phyloP scores from a whole-genome alignment of 768 basidiomycete species.

The Suillus sp. region DNA sequence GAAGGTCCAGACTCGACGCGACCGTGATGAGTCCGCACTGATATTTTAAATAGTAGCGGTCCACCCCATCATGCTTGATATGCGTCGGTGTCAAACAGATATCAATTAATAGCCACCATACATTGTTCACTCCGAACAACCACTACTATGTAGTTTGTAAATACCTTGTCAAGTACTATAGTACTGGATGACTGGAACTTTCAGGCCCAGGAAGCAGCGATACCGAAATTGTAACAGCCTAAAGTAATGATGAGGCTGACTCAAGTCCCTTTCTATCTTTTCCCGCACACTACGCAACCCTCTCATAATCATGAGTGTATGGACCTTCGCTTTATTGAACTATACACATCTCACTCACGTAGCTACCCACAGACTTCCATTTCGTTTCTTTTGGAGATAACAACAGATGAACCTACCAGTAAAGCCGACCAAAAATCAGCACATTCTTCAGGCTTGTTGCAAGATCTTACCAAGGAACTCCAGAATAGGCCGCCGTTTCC shows the following conservation, averaged over 20 bases:
- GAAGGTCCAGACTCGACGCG: too few relatives aligned
- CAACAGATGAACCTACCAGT: neutral
- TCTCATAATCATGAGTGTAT: neutral
- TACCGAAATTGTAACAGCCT: neutral
- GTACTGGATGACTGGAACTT: neutral
- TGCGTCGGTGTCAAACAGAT: too few relatives aligned
- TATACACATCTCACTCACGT: neutral
- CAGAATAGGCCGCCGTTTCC: neutral
- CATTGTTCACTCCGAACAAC: too few relatives aligned
- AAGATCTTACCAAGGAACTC: constrained; percentile 1
- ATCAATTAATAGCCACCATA: too few relatives aligned
- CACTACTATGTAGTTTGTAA: neutral
- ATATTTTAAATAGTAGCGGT: neutral
- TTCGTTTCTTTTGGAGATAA: neutral
- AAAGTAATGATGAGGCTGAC: neutral
- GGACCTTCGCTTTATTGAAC: neutral
- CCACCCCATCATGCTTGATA: too few relatives aligned
- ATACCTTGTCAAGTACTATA: neutral
- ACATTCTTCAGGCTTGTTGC: neutral
- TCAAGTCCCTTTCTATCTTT: neutral
- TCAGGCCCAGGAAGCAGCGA: neutral
- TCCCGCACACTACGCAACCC: neutral
- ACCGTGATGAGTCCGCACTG: too few relatives aligned
- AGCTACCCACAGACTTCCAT: neutral
- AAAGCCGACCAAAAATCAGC: neutral